phyloP scores from a whole-genome alignment of 1,284 basidiomycete genomes.

The Tilletia caries region DNA sequence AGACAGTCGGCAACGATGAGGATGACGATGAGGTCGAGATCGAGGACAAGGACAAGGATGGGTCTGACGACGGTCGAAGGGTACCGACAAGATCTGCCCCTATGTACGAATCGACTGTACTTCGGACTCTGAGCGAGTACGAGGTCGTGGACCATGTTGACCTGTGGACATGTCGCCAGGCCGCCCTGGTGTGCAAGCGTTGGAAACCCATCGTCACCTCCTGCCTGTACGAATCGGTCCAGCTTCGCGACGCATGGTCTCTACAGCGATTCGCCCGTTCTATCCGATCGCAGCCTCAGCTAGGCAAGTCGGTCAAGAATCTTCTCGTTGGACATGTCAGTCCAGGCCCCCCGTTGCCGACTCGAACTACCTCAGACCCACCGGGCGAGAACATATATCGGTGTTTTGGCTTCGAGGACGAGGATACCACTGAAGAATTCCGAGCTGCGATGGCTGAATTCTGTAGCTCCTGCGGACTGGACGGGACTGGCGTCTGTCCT shows the following conservation, averaged over 20 bases:
- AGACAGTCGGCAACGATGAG: too few species aligned
- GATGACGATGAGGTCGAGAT: neutral
- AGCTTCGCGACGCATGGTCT: neutral
- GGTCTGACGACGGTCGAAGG: neutral
- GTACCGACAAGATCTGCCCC: neutral
- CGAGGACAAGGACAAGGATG: constrained; percentile 2
- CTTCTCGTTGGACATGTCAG: neutral
- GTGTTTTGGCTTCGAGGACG: constrained; percentile 1
- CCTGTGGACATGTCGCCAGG: neutral
- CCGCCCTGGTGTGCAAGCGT: neutral
- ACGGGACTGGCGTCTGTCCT: neutral
- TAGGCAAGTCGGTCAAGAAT: neutral
- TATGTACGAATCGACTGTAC: neutral
- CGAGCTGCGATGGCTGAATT: neutral
- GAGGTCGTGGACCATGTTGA: neutral
- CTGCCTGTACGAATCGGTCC: neutral
- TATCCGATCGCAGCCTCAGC: neutral
- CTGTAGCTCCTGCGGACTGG: neutral
- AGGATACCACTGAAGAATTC: neutral
- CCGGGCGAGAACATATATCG: neutral
- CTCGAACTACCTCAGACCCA: neutral
- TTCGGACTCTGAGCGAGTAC: neutral
- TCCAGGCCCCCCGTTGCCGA: neutral
- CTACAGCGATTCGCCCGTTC: neutral
- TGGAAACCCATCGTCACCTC: neutral